Evolutionary conservation across 768 basidiomycete species (phyloP).

Genomic region (Suillus placidus): DNA sequence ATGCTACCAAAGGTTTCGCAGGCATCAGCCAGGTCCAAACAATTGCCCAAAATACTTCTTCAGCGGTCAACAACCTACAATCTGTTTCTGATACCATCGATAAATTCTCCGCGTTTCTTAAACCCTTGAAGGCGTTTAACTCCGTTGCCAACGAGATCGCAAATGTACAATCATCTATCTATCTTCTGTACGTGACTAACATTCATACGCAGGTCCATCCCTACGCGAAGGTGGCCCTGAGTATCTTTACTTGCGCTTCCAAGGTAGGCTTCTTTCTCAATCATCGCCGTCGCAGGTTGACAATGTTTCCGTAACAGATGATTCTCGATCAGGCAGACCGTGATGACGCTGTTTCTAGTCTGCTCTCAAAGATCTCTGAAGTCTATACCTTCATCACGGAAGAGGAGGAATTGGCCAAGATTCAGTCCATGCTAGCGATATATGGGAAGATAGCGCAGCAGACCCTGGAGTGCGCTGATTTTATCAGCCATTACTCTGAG

Average conservation of each 20-base stretch:
- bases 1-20: not conserved
- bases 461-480: slow-evolving; percentile 30
- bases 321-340: not conserved
- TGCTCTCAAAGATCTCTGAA: slow-evolving; percentile 1
- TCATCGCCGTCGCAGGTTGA: accelerated
- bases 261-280: not conserved
- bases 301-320: not conserved
- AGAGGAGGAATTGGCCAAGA: not conserved
- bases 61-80: not conserved
- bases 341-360: not conserved
- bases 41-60: not conserved
- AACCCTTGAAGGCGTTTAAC: not conserved
- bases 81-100: not conserved
- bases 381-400: slow-evolving; percentile 6
- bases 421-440: not conserved
- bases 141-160: not conserved
- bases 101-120: not conserved
- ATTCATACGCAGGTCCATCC: not conserved
- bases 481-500: slow-evolving; percentile 30
- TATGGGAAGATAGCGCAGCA: slow-evolving; percentile 14
- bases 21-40: not conserved
- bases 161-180: not conserved
- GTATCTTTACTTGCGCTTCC: not conserved
- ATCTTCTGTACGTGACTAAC: not conserved
- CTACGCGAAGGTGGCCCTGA: not conserved